Evolutionary conservation across 2,329 filamentous ascomycete species (phyloP).

Genomic region (Botryotinia globosa): DNA sequence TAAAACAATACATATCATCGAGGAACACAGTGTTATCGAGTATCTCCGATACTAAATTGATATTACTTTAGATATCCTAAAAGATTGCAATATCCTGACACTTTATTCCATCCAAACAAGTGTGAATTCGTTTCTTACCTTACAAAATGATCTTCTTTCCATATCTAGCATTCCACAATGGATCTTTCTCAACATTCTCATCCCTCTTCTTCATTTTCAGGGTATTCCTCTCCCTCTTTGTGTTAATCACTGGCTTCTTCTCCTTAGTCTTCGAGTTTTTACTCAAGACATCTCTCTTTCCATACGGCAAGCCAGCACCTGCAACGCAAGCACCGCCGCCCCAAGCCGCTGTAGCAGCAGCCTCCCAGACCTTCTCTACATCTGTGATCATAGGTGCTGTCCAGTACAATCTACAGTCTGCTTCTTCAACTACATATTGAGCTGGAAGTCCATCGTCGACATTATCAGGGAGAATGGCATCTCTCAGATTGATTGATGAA

Average conservation of each 20-base stretch:
- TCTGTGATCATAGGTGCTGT: constrained; percentile 52
- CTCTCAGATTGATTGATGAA: constrained; percentile 44
- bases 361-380: constrained; percentile 52
- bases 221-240: constrained; percentile 6
- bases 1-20: background rate
- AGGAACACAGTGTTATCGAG: background rate
- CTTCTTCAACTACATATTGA: constrained; percentile 60
- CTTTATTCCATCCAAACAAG: background rate
- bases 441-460: constrained; percentile 44
- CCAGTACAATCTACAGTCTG: constrained; percentile 60
- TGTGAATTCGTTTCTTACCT: background rate
- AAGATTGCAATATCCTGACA: background rate
- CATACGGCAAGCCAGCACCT: constrained; percentile 29
- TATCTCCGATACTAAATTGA: background rate
- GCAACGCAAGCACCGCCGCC: constrained; percentile 41
- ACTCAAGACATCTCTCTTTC: constrained; percentile 2
- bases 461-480: constrained; percentile 38
- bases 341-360: constrained; percentile 43
- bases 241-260: constrained; percentile 6
- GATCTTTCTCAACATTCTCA: background rate
- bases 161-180: constrained; percentile 9
- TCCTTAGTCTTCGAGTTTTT: background rate
- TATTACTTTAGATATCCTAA: background rate
- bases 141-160: background rate
- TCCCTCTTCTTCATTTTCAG: background rate